Evolutionary conservation across 306 rosid species (phyloP).

Genomic region (Citrullus mucosospermus): DNA sequence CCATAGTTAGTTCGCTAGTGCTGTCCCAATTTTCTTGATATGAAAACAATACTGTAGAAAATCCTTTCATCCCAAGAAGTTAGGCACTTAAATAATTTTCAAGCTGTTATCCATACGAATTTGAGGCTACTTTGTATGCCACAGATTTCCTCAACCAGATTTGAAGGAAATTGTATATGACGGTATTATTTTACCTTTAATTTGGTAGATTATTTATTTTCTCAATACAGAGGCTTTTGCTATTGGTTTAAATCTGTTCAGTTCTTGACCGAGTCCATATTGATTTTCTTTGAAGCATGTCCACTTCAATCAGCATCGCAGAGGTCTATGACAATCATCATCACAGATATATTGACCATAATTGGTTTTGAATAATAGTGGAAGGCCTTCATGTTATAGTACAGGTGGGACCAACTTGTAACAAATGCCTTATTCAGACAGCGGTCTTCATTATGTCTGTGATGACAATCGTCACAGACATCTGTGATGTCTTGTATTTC

Average conservation of each 20-base stretch:
- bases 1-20: background rate
- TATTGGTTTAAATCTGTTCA: constrained; percentile 14
- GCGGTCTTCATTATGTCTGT: constrained; percentile 48
- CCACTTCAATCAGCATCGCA: constrained; percentile 33
- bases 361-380: constrained; percentile 50
- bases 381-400: constrained; percentile 36
- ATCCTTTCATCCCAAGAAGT: background rate
- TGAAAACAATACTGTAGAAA: background rate
- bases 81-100: background rate
- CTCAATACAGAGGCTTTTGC: constrained; percentile 3
- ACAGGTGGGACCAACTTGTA: constrained; percentile 58
- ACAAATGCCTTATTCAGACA: constrained; percentile 27
- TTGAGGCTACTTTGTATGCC: background rate
- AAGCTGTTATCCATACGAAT: background rate
- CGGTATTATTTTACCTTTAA: background rate
- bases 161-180: background rate
- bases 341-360: constrained; percentile 43
- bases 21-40: background rate
- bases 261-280: constrained; percentile 34
- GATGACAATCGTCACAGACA: constrained; percentile 49
- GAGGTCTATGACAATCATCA: constrained; percentile 59
- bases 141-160: background rate
- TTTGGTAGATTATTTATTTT: constrained; percentile 3
- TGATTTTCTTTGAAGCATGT: constrained; percentile 45
- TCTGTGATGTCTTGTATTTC: constrained; percentile 7